Percentiles rank a stretch among this genome's conserved stretches.
phyloP scores from a whole-genome alignment of 2,329 filamentous ascomycete species.

The Hypoxylon sp. region DNA sequence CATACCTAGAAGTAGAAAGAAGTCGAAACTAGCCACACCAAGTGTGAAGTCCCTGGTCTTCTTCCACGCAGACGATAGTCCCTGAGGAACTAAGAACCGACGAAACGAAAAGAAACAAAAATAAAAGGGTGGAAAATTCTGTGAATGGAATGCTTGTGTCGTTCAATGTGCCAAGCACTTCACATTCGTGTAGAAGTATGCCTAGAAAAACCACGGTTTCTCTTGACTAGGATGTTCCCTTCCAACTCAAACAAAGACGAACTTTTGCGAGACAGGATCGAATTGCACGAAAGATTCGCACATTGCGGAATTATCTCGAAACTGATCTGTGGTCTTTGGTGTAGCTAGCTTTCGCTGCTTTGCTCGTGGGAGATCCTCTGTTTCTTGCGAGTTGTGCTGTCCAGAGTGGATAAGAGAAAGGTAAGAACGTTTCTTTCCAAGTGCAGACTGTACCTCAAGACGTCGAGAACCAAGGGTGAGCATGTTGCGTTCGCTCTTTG shows the following conservation, averaged over 20 bases:
- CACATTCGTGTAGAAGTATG: no score
- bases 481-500: neutral
- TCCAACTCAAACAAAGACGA: neutral
- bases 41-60: no score
- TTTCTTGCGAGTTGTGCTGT: neutral
- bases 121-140: no score
- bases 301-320: no score
- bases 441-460: neutral
- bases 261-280: neutral
- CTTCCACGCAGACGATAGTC: no score
- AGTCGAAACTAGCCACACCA: no score
- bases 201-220: neutral
- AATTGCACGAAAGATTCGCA: neutral
- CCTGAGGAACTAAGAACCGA: no score
- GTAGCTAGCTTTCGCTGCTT: slow-evolving; percentile 20
- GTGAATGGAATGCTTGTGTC: neutral
- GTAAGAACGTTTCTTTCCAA: slow-evolving; percentile 20
- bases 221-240: neutral
- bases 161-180: neutral
- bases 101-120: no score
- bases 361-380: neutral
- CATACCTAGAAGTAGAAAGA: no score
- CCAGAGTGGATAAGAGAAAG: neutral
- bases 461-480: no score
- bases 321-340: neutral